Conservation (phyloP, 169 alveolate species). For the Eimeria sp. region DNA sequence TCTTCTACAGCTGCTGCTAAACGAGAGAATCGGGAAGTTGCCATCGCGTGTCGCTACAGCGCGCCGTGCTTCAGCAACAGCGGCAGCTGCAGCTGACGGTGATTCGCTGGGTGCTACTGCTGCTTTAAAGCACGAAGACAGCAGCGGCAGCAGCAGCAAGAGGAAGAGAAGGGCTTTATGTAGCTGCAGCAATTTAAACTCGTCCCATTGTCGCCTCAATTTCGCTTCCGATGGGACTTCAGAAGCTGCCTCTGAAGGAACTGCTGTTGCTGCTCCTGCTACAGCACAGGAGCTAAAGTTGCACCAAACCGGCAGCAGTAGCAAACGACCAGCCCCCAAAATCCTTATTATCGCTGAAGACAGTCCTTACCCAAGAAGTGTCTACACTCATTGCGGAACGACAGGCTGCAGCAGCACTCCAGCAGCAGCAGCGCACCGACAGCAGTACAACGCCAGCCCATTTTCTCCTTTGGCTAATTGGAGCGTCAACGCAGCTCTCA, state of each 20-base stretch:
- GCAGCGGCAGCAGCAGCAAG: slow-evolving; percentile 14
- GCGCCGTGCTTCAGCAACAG: slow-evolving; percentile 54
- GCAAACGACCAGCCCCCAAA: slow-evolving; percentile 13
- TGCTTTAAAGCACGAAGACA: neutral
- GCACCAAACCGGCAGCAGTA: slow-evolving; percentile 37
- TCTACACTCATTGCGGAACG: neutral
- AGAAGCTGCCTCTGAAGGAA: neutral
- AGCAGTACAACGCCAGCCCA: slow-evolving; percentile 27
- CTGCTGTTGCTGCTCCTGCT: neutral
- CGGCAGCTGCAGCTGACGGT: slow-evolving; percentile 4
- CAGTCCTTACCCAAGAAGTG: neutral
- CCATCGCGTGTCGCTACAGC: slow-evolving; percentile 37
- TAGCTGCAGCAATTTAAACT: neutral
- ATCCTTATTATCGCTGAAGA: slow-evolving; percentile 43
- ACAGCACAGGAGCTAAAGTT: neutral
- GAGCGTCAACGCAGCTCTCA: slow-evolving; percentile 67
- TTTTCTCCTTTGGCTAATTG: slow-evolving; percentile 23
- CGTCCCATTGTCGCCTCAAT: neutral
- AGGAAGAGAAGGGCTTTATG: neutral
- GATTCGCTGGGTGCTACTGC: neutral
- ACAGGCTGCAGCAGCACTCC: slow-evolving; percentile 23
- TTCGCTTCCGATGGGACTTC: neutral
- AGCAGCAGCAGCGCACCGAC: slow-evolving; percentile 18
- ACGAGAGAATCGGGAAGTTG: neutral
- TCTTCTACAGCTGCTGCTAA: slow-evolving; percentile 40